Evolutionary conservation across 768 basidiomycete genomes (phyloP), one percentile per base, ranked within the genome.

Genomic region (Clavaria fumosa): DNA sequence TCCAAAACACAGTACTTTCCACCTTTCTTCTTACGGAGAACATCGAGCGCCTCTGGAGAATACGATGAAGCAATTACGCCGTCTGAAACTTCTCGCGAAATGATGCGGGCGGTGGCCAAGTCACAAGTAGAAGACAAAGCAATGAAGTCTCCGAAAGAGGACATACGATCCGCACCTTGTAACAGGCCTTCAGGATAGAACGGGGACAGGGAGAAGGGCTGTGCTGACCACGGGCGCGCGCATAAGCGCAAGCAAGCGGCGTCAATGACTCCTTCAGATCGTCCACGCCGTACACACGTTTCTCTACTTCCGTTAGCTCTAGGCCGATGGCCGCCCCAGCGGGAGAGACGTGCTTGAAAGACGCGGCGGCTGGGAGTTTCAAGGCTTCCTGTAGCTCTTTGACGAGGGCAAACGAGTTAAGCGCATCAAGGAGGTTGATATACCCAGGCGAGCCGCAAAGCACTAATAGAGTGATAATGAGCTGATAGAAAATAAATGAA

Each of bases 321-420:
- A 95, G 55, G 17, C 90, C 93, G 9, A 96, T 85, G 19, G 91
- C 95, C 4, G 85, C 90, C 35, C 95, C 95, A 2, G 95, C 95
- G 7, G 95, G 95, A 12, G 93, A 97, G 42, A 99, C 95, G 52
- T 99, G 95, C 63, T 99, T 99, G 77, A 97, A 99, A 1, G 91
- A 96, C 0, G 95, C 93, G 9, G 95, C 93, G 10, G 95, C 95
- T 12, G 95, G 91, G 32, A 97, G 74, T 23, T 65, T 59, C 40
- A 97, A 72, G 1, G 85, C 85, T 41, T 75, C 83, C 32, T 86
- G 77, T 3, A 99, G 72, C 54, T 99, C 95, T 50, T 79, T 84
- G 40, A 99, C 95, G 27, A 99, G 72, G 1, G 86, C 91, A 52
- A 82, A 99, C 3, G 93, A 93, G 61, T 96, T 96, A 49, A 99